Base-by-base conservation (phyloP, 805 yeast species). In the Candida odintsovae region DNA sequence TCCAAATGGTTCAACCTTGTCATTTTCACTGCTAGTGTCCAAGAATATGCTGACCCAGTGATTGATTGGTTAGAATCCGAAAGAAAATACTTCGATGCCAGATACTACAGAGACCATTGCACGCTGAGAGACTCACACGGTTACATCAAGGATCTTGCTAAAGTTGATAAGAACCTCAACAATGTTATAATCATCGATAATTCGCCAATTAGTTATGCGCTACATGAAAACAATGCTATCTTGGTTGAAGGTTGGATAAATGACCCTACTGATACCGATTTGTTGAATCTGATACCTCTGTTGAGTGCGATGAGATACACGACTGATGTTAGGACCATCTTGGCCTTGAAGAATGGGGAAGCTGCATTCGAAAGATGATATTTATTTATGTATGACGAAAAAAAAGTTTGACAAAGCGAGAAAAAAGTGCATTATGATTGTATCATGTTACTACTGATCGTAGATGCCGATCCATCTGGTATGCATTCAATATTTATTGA, bases 161-260 rank as follows among this genome's bases (percentile, higher is more conserved):
- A 64, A 6, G 66, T 76, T 46, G 67, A 69, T 43, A 51, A 54
- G 55, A 94, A 82, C 58, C 76, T 86, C 45, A 75, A 82, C 50
- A 78, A 79, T 55, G 77, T 86, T 36, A 71, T 92, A 47, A 83
- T 94, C 33, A 75, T 94, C 43, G 99, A 94, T 68, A 94, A 94
- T 67, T 89, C 97, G 11, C 98, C 98, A 1, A 77, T 90, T 22
- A 85, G 95, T 59, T 94, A 87, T 63, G 82, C 88, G 15, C 68
- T 79, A 63, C 90, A 92, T 63, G 87, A 82, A 49, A 83, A 83
- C 54, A 94, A 94, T 59, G 99, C 96, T 2, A 83, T 94, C 20
- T 82, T 85, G 69, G 89, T 94, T 7, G 97, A 90, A 66, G 98
- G 99, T 40, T 94, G 99, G 99, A 89, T 94, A 51, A 88, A 86